Conservation (phyloP, 148 eudicot species). For the Simmondsia chinensis region DNA sequence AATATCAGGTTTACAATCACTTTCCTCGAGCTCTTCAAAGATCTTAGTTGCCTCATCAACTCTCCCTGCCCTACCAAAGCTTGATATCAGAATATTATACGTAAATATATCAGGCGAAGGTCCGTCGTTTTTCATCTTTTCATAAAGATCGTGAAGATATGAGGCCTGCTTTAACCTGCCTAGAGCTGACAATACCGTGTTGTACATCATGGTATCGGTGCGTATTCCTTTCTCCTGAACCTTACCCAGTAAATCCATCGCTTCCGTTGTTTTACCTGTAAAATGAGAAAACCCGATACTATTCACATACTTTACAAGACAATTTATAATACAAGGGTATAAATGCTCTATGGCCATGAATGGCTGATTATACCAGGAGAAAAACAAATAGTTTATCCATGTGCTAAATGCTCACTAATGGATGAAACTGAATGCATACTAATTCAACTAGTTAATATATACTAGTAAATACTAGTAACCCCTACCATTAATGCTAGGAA, state of each 20-base stretch:
- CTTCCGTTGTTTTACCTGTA: slow-evolving; percentile 68
- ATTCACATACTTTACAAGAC: too few species aligned
- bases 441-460: too few species aligned
- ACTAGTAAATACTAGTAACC: too few species aligned
- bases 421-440: too few species aligned
- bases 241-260: slow-evolving; percentile 61
- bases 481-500: too few species aligned
- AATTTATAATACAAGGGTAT: too few species aligned
- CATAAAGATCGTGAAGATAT: slow-evolving; percentile 65
- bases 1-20: slow-evolving; percentile 63
- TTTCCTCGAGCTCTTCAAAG: slow-evolving; percentile 83
- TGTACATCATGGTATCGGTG: slow-evolving; percentile 68
- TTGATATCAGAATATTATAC: slow-evolving; percentile 75
- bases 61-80: slow-evolving; percentile 77
- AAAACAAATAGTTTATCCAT: too few species aligned
- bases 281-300: too few species aligned
- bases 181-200: slow-evolving; percentile 65
- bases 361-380: too few species aligned
- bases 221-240: slow-evolving; percentile 75
- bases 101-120: slow-evolving; percentile 74
- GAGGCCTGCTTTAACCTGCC: slow-evolving; percentile 69
- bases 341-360: too few species aligned
- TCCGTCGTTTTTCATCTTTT: slow-evolving; percentile 66
- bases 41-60: slow-evolving; percentile 67
- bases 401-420: too few species aligned